phyloP scores from a whole-genome alignment of 345 rosid species.

The Toxicodendron radicans region DNA sequence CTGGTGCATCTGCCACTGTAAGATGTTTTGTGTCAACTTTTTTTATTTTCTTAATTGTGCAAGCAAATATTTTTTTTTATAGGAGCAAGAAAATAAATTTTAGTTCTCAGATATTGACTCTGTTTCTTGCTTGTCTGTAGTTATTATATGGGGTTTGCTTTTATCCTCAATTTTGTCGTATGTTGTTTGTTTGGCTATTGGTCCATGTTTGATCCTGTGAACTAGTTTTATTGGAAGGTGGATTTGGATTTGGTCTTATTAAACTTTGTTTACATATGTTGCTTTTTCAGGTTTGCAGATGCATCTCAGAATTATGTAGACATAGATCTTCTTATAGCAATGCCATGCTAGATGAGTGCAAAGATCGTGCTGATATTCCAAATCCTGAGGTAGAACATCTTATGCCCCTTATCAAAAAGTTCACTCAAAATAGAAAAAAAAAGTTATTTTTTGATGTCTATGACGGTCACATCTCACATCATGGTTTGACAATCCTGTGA shows the following conservation, averaged over 20 bases:
- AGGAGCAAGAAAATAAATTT: neutral
- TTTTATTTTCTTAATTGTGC: neutral
- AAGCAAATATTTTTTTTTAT: neutral
- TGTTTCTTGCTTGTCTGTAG: neutral
- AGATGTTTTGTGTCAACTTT: constrained; percentile 18
- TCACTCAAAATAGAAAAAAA: no score
- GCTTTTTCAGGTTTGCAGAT: constrained; percentile 82
- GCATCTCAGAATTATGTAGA: constrained; percentile 85
- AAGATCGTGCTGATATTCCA: constrained; percentile 82
- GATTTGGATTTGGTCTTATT: constrained; percentile 1
- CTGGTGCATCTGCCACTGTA: constrained; percentile 84
- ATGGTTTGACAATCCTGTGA: no score
- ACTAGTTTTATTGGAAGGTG: neutral
- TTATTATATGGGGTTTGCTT: constrained; percentile 2
- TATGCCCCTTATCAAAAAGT: constrained; percentile 13
- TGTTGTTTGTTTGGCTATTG: constrained; percentile 10
- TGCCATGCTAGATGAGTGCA: constrained; percentile 74
- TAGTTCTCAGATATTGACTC: neutral
- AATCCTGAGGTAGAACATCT: constrained; percentile 68
- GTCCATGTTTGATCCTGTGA: constrained; percentile 2
- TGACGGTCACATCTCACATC: no score
- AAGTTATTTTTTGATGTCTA: no score
- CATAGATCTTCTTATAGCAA: constrained; percentile 55
- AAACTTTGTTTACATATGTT: constrained; percentile 22
- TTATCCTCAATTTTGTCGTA: neutral